Base-by-base conservation (phyloP, 495 filamentous ascomycete species). In the Trichoderma orchidacearum region DNA sequence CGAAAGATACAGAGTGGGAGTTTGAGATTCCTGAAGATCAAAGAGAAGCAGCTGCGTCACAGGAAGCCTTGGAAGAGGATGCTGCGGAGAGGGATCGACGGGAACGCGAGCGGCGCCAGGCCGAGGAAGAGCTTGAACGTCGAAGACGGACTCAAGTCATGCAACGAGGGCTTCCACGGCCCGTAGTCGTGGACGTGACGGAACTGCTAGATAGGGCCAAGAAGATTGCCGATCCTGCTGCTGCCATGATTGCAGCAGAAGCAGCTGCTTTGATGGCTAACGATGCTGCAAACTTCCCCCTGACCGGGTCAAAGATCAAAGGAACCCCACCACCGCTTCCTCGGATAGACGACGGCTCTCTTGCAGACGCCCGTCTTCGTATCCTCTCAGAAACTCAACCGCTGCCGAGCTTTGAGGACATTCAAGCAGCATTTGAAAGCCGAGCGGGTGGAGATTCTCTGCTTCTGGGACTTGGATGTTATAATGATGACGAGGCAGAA, bases 1-100 rank as follows among this genome's bases (percentile, higher is more conserved):
- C 93, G 0, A 96, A 91, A 64, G 86, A 93, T 59, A 85, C 81
- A 0, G 90, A 95, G 58, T 95, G 84, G 81, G 90, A 96, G 58
- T 75, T 96, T 29, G 94, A 96, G 68, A 75, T 95, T 30, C 93
- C 93, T 0, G 90, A 93, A 50, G 91, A 96, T 55, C 78, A 85
- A 34, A 72, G 78, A 53, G 90, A 94, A 65, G 54, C 62, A 17
- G 69, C 72, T 54, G 72, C 72, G 5, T 65, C 67, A 9, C 72
- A 79, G 41, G 76, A 86, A 52, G 64, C 68, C 28, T 60, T 64
- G 11, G 86, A 85, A 65, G 91, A 96, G 67, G 93, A 98, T 68
- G 83, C 90, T 0, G 92, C 86, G 21, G 82, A 87, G 57, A 80
- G 85, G 23, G 93, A 97, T 67, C 78, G 81, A 55, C 76, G 88